These are phyloP conservation scores for Neocatenulostroma microsporum DNA, from an alignment of 2,329 filamentous ascomycete species.

Conservation along the genomic window DNA sequence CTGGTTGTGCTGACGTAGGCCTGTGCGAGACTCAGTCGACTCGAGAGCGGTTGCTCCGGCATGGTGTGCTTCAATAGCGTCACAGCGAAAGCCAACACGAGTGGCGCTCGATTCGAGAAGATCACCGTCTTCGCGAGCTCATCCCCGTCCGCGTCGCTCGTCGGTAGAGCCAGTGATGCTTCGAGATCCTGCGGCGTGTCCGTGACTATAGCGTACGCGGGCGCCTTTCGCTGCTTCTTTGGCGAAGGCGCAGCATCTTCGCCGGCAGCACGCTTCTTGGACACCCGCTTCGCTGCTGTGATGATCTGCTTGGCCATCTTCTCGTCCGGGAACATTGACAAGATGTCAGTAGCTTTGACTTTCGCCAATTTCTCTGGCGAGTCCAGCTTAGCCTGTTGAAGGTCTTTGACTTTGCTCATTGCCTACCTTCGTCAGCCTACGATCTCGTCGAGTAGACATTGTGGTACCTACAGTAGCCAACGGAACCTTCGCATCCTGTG, in stretches of 20 bases:
- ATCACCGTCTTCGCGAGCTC: conserved; percentile 52
- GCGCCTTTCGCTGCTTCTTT: conserved; percentile 31
- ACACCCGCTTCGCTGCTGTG: conserved; percentile 50
- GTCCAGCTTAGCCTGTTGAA: conserved; percentile 43
- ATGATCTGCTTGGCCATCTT: conserved; percentile 51
- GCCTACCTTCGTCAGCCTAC: conserved; percentile 25
- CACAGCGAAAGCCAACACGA: conserved; percentile 73
- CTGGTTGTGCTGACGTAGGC: conserved; percentile 78
- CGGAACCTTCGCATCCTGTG: conserved; percentile 51
- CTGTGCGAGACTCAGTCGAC: conserved; percentile 71
- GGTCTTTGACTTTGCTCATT: conserved; percentile 48
- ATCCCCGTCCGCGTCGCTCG: conserved; percentile 48
- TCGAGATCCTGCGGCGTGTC: conserved; percentile 60
- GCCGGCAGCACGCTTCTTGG: conserved; percentile 46
- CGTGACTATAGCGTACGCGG: no score
- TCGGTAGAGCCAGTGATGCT: conserved; percentile 52
- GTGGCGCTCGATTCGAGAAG: conserved; percentile 70
- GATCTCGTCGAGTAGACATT: conserved; percentile 10
- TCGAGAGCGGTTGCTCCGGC: conserved; percentile 79
- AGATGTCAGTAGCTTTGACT: conserved; percentile 37
- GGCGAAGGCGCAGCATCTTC: conserved; percentile 25
- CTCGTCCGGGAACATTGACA: conserved; percentile 43
- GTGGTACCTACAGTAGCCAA: conserved; percentile 31
- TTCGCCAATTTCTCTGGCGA: conserved; percentile 45
- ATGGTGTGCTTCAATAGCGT: conserved; percentile 69